Base-by-base conservation (phyloP, 371 early-diverging fungal species). In the Syncephalastrum racemosum region DNA sequence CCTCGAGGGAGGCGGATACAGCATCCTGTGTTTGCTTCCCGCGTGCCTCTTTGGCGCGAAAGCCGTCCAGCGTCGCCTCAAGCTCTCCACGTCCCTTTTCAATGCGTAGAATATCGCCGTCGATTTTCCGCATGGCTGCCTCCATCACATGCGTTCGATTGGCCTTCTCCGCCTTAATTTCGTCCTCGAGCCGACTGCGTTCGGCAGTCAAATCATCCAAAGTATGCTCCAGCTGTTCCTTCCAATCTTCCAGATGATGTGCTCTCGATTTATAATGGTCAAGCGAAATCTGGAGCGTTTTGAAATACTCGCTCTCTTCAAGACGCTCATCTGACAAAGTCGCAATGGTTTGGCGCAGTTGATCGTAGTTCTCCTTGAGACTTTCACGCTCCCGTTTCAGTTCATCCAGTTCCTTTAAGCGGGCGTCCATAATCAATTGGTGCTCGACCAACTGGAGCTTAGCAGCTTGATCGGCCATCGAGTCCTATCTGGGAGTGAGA, bases 51-150 rank as follows among this genome's bases (percentile, higher is more conserved):
- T 67, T 58, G 4, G 58, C 60, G 15, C 53, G 64, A 4, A 56
- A 50, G 13, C 59, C 67, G 18, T 77, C 63, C 7, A 67, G 56
- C 2, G 36, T n/a, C 24, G 53, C 54, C 52, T 73, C 71, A 18
- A 67, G 59, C 10, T 67, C 60, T 47, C 73, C 77, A 39, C 95
- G 87, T 46, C 87, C 81, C 24, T 82, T 82, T 22, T 94, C 87
- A 45, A 94, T 73, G 16, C 94, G 85, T 2, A 83, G 74, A 25
- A 93, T 65, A 27, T 95, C 95, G n/a, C 57, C 69, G 56, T 95
- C 91, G 23, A 93, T 56, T 44, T 86, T 82, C 48, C 80, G 77
- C 49, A 92, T 71, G 53, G 93, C 90, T 5, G 71, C 71, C 57
- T 90, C 89, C 48, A 92, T 59, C 0, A 71, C 73, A 27, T 45